Percentiles rank a stretch among this genome's conserved stretches.
phyloP scores from a whole-genome alignment of 1,139 yeast genomes.

The Eremothecium cymbalariae region DNA sequence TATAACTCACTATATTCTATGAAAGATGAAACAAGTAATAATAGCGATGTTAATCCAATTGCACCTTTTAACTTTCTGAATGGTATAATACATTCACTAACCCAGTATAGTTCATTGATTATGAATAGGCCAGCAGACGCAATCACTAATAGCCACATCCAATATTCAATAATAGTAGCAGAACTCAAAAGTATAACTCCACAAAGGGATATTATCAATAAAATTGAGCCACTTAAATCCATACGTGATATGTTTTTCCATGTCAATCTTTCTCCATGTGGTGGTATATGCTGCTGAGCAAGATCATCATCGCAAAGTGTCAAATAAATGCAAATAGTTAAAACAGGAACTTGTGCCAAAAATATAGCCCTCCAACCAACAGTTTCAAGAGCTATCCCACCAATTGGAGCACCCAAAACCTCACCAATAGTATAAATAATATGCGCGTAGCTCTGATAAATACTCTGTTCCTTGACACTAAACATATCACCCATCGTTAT shows the following conservation, averaged over 20 bases:
- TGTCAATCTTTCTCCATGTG: constrained; percentile 31
- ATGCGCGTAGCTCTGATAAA: constrained; percentile 50
- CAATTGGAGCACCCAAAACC: constrained; percentile 61
- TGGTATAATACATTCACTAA: constrained; percentile 29
- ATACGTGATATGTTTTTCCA: constrained; percentile 48
- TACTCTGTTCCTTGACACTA: constrained; percentile 41
- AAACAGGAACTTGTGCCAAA: constrained; percentile 55
- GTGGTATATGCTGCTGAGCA: constrained; percentile 31
- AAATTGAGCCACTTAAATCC: constrained; percentile 66
- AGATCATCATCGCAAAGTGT: constrained; percentile 26
- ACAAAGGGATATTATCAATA: constrained; percentile 49
- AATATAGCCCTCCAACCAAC: constrained; percentile 76
- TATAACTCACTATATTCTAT: constrained; percentile 36
- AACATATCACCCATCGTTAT: constrained; percentile 45
- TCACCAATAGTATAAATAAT: constrained; percentile 60
- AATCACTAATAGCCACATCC: constrained; percentile 15
- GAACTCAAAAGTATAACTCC: constrained; percentile 40
- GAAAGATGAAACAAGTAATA: constrained; percentile 27
- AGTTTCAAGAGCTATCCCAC: constrained; percentile 64
- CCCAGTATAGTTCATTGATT: constrained; percentile 24
- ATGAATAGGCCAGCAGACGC: constrained; percentile 20
- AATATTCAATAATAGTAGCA: constrained; percentile 17
- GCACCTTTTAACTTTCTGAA: constrained; percentile 25
- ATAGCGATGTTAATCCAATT: constrained; percentile 26
- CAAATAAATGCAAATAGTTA: constrained; percentile 37